phyloP scores from a whole-genome alignment of 176 grass and related monocot genomes.

The Zea luxurians region DNA sequence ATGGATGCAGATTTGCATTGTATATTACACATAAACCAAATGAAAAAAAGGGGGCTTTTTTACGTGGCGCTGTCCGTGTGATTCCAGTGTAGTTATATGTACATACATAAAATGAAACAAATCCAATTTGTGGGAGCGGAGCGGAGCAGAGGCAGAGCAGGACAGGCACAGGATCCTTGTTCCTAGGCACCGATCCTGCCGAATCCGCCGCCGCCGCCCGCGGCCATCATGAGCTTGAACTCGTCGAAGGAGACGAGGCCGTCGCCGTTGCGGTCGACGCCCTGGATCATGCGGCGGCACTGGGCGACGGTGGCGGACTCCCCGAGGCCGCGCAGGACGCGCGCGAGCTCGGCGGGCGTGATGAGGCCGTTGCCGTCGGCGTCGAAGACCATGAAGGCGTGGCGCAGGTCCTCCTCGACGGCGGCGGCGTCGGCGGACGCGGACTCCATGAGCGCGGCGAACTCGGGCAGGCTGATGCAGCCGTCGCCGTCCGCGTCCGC shows the following conservation, averaged over 20 bases:
- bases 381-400: slow-evolving; percentile 76
- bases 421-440: background rate
- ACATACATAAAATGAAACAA: background rate
- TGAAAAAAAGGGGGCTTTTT: background rate
- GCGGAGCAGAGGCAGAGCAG: background rate
- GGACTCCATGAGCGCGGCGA: slow-evolving; percentile 52
- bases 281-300: slow-evolving; percentile 83
- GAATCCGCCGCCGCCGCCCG: background rate
- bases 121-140: background rate
- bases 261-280: slow-evolving; percentile 83
- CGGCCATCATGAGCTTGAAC: slow-evolving; percentile 93
- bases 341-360: slow-evolving; percentile 67
- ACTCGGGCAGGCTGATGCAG: slow-evolving; percentile 74
- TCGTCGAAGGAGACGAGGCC: slow-evolving; percentile 80
- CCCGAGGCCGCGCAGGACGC: slow-evolving; percentile 56
- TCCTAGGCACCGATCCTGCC: slow-evolving; percentile 4
- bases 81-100: background rate
- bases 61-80: background rate
- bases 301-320: slow-evolving; percentile 71
- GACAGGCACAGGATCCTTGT: background rate
- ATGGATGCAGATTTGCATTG: background rate
- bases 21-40: background rate
- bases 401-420: slow-evolving; percentile 72
- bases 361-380: slow-evolving; percentile 69
- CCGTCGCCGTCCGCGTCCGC: slow-evolving; percentile 80